Base-by-base conservation (phyloP, 805 yeast genomes). In the Candida qinlingensis region DNA sequence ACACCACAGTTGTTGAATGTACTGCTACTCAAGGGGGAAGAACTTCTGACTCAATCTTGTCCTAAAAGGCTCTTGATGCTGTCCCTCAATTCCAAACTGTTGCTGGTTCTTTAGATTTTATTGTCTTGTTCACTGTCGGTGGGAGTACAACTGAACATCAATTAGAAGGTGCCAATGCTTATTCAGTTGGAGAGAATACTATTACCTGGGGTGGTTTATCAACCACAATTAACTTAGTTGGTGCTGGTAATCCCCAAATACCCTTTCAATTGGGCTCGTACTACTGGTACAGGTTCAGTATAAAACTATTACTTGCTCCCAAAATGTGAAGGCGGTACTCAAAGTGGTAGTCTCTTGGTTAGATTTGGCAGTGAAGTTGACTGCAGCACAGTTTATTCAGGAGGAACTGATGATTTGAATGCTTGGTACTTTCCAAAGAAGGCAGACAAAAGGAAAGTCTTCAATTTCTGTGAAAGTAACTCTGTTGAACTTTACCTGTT, bases 261-360 rank as follows among this genome's bases (percentile, higher is more conserved):
- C 12, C 42, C 59, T 29, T 66, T 58, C 47, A 51, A 49, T 19
- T 57, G 55, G 33, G 56, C 59, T 3, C 65, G 64, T 40, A 61
- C 67, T n/a, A 67, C 70, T 2, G 61, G 66, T 6, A 58, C 61
- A 34, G 59, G 59, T 26, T 53, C 59, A 9, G 45, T 62, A 25
- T 72, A 69, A 49, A 50, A 58, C 40, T 69, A 69, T 47, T 59
- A 59, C 28, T 45, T 68, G 29, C 63, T 63, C 39, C 68, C 70
- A 56, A 44, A 44, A 4, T 69, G 74, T 56, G 59, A 61, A 6
- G 44, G 53, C 25, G 56, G 58, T 13, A 53, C 54, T 38, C 43
- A 60, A 28, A 52, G 59, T 6, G 71, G 70, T 41, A 27, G 48
- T 8, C 54, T 63, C 43, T 41, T 51, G 1, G 53, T 68, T 27